Evolutionary conservation across 1,284 basidiomycete genomes (phyloP).

Genomic region (Phylloboletellus chloephorus): DNA sequence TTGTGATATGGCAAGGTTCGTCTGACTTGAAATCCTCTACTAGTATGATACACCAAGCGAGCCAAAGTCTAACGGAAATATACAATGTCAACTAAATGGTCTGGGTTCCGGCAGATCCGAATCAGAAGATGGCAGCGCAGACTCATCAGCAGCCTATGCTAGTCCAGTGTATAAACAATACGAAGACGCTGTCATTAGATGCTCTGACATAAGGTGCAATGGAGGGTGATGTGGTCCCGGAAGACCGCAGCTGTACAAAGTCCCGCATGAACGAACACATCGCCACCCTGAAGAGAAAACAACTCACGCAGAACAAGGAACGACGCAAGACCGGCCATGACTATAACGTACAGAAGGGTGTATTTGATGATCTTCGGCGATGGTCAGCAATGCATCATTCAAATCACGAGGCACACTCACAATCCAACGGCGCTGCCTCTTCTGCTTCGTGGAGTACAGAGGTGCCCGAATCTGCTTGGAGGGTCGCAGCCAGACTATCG

Average conservation of each 20-base stretch:
- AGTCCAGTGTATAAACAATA: constrained; percentile 12
- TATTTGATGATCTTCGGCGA: constrained; percentile 67
- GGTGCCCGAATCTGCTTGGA: constrained; percentile 94
- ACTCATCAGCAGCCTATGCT: constrained; percentile 3
- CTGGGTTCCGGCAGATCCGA: constrained; percentile 19
- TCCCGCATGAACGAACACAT: constrained; percentile 8
- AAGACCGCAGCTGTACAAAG: constrained; percentile 54
- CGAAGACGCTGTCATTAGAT: constrained; percentile 48
- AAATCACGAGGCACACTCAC: constrained; percentile 40
- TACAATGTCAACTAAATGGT: constrained; percentile 26
- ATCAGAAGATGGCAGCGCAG: constrained; percentile 10
- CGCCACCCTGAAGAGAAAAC: constrained; percentile 14
- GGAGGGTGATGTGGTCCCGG: constrained; percentile 61
- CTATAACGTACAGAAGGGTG: constrained; percentile 76
- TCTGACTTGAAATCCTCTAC: constrained; percentile 13
- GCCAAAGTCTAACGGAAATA: constrained; percentile 20
- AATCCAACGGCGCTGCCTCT: constrained; percentile 86
- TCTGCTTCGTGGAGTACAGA: constrained; percentile 92
- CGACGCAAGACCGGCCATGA: constrained; percentile 79
- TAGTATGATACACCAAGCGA: constrained; percentile 34
- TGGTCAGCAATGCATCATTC: constrained; percentile 9
- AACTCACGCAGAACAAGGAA: constrained; percentile 73
- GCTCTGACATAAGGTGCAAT: constrained; percentile 70
- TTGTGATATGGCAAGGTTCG: constrained; percentile 1
- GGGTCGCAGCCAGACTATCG: constrained; percentile 78